Base-by-base conservation (phyloP, 768 basidiomycete genomes). In the Collybia sordida region DNA sequence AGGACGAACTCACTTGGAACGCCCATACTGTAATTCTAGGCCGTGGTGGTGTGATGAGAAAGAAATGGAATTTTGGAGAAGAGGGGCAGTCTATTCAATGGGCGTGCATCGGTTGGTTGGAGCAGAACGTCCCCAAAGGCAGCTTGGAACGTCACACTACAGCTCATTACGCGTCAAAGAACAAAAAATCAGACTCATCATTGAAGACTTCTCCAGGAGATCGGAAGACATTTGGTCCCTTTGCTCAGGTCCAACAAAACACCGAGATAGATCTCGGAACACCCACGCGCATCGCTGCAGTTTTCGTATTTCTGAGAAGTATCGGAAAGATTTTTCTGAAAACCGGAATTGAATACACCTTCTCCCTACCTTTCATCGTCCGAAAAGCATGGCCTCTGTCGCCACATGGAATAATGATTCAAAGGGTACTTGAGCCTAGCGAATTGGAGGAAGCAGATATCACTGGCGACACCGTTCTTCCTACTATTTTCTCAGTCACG, bases 321-420 rank as follows among this genome's bases (percentile, higher is more conserved):
- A 78, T 87, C 38, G 88, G 82, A 45, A 85, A 80, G 63, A 81
- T 92, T 47, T 89, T 81, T 59, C 68, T 89, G 48, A 70, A 75
- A 55, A 86, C 87, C 53, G 90, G 90, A 3, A 59, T 78, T 27
- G 85, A 90, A 56, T 90, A 85, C 59, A 88, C 87, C 1, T 86
- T 91, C 62, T 80, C 86, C 23, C 69, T 93, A 3, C 91, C 91
- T 0, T 93, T 93, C 60, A 79, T 90, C 50, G 87, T 90, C 3
- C 77, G 85, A 31, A 81, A 75, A 52, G 90, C 87, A 1, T 92
- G 89, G 90, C 82, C 90, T 3, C 69, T 90, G 18, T 75, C 73
- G 50, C 91, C 91, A 1, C 85, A 88, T 54, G 91, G 91, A 1
- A 78, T 93, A 19, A 74, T 93, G 70, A 80, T 93, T 37, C 88